These are phyloP conservation scores for Amanita subjunquillea DNA, from an alignment of 768 basidiomycete genomes.

Conservation along the genomic window DNA sequence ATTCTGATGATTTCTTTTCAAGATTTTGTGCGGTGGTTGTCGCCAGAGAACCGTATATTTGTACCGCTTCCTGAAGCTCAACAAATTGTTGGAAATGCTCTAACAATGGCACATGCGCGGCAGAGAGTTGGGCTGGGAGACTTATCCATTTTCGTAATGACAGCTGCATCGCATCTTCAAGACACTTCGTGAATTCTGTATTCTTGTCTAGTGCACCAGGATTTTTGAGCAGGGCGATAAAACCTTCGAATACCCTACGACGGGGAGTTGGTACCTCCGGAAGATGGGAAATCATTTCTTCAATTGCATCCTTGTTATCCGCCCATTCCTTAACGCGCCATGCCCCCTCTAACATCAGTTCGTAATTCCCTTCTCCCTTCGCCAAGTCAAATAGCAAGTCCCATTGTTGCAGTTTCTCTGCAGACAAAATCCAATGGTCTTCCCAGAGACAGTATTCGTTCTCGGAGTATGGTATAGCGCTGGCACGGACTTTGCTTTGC, in stretches of 20 bases:
- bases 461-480: slow-evolving; percentile 84
- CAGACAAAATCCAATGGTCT: slow-evolving; percentile 95
- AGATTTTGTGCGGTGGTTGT: slow-evolving; percentile 81
- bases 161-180: slow-evolving; percentile 96
- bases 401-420: slow-evolving; percentile 98
- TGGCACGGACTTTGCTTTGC: slow-evolving; percentile 74
- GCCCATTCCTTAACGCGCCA: slow-evolving; percentile 95
- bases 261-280: slow-evolving; percentile 89
- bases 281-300: slow-evolving; percentile 70
- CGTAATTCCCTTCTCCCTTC: slow-evolving; percentile 79
- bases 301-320: slow-evolving; percentile 64
- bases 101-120: slow-evolving; percentile 88
- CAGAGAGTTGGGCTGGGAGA: slow-evolving; percentile 75
- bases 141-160: slow-evolving; percentile 94
- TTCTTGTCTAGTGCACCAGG: slow-evolving; percentile 77
- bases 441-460: slow-evolving; percentile 98
- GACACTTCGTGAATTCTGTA: slow-evolving; percentile 73
- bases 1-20: slow-evolving; percentile 89
- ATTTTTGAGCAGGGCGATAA: slow-evolving; percentile 80
- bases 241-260: slow-evolving; percentile 96
- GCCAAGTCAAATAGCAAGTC: slow-evolving; percentile 90
- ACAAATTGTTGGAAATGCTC: slow-evolving; percentile 99
- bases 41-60: slow-evolving; percentile 86
- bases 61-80: slow-evolving; percentile 90
- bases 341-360: slow-evolving; percentile 87